Conservation (phyloP, 352 stramenopile species). For the Phytophthora ramorum region DNA sequence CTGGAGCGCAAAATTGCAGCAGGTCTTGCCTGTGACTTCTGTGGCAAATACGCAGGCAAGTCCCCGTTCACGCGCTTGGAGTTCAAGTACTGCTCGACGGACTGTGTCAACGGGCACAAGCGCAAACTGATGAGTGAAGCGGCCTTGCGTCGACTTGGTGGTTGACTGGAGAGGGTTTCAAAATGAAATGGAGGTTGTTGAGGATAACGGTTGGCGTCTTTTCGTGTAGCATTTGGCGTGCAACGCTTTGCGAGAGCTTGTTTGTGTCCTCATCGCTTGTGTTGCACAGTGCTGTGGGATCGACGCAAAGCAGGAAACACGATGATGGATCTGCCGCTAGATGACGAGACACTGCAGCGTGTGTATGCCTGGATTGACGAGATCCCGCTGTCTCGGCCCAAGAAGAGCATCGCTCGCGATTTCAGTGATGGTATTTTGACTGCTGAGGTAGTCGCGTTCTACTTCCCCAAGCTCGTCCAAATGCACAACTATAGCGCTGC, state of each 20-base stretch:
- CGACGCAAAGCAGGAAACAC: constrained; percentile 2
- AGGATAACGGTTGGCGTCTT: constrained; percentile 38
- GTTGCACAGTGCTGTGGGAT: background rate
- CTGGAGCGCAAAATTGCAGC: constrained; percentile 77
- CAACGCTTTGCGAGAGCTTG: no score
- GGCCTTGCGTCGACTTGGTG: constrained; percentile 81
- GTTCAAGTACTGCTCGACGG: constrained; percentile 94
- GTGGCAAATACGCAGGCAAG: constrained; percentile 83
- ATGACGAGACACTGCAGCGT: constrained; percentile 92
- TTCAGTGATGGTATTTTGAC: constrained; percentile 94
- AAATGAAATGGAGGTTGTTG: constrained; percentile 26
- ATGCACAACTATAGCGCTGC: constrained; percentile 97
- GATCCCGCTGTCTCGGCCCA: constrained; percentile 94
- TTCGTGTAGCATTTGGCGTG: constrained; percentile 30
- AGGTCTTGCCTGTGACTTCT: constrained; percentile 80
- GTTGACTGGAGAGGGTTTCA: constrained; percentile 29
- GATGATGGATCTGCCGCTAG: constrained; percentile 66
- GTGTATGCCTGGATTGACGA: constrained; percentile 97
- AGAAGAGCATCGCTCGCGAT: constrained; percentile 95
- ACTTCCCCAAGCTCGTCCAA: constrained; percentile 96
- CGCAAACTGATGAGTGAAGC: constrained; percentile 94
- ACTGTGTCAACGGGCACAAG: constrained; percentile 94
- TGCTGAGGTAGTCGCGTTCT: constrained; percentile 93
- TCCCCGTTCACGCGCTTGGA: constrained; percentile 92
- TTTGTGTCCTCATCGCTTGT: constrained; percentile 7